A percentile compares a stretch with the other conserved stretches of the same genome.
Evolutionary conservation across 169 alveolate genomes (phyloP).

Genomic region (Babesia bigemina): DNA sequence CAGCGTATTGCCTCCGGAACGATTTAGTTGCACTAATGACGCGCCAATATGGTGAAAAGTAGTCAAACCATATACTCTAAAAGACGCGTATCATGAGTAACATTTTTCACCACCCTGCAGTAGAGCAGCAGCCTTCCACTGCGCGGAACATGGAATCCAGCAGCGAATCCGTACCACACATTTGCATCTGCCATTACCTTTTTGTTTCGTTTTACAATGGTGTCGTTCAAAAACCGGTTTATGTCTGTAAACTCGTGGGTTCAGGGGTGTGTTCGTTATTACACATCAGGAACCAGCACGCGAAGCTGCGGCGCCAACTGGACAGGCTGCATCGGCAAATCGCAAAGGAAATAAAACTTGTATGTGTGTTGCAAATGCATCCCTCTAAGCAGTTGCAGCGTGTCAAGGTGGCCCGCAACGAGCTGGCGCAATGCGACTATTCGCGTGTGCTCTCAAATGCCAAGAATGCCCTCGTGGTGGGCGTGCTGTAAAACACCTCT

Average conservation of each 20-base stretch:
- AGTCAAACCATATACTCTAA: too few relatives aligned
- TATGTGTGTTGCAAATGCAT: neutral
- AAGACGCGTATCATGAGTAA: too few relatives aligned
- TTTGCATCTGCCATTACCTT: too few relatives aligned
- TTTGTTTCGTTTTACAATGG: neutral
- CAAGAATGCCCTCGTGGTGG: slow-evolving; percentile 50
- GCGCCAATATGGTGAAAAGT: too few relatives aligned
- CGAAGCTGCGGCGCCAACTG: slow-evolving; percentile 36
- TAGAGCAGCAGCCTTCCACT: slow-evolving; percentile 17
- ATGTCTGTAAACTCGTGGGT: slow-evolving; percentile 51
- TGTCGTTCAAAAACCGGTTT: slow-evolving; percentile 25
- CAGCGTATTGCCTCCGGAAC: too few relatives aligned
- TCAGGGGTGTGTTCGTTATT: neutral
- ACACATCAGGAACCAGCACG: slow-evolving; percentile 35
- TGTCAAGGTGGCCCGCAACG: slow-evolving; percentile 38
- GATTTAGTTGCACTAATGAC: too few relatives aligned
- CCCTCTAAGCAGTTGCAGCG: slow-evolving; percentile 5
- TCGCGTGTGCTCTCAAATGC: slow-evolving; percentile 22
- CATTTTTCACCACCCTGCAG: too few relatives aligned
- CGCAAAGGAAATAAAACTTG: slow-evolving; percentile 43
- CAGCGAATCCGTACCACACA: neutral
- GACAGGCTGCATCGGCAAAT: slow-evolving; percentile 44
- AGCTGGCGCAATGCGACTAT: slow-evolving; percentile 25
- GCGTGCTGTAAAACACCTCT: neutral
- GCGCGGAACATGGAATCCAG: slow-evolving; percentile 8